Base-by-base conservation (phyloP, 805 yeast genomes). In the Isabelozyma rhagii region DNA sequence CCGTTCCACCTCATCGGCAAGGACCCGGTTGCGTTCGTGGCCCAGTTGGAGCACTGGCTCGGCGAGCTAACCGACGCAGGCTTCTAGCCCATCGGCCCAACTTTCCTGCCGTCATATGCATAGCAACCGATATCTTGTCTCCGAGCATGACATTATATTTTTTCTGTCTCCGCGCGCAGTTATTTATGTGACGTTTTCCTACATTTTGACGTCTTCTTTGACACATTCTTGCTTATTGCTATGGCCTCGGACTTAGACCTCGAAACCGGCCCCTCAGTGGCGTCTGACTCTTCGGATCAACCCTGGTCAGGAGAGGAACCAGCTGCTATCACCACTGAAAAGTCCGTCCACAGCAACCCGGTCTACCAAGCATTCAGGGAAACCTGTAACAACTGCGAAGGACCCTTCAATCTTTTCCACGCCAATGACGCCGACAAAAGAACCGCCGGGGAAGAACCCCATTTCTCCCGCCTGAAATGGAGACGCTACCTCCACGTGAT, bases 1-100 rank as follows among this genome's bases (percentile, higher is more conserved):
- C 78, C 78, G 0, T 45, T 55, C 3, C 49, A 52, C 9, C 48
- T 68, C 7, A 60, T 71, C 5, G 74, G 75, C 8, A 60, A 58
- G 34, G 63, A 67, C 44, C 53, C 67, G 7, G 47, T 50, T 8
- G 53, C 38, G 3, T 67, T 60, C 50, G 47, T 69, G 11, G 46
- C 25, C 7, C 38, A 34, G 29, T 47, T 62, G 5, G 50, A 51
- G 9, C 6, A 40, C 15, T 62, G 66, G 66, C 39, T 51, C n/a
- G 25, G 25, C 25, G 25, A 21, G 2, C 25, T 21, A 21, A 21
- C 25, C 25, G 25, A 21, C 25, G 25, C 25, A 21, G 25, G 25
- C 25, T 21, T 21, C 25, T 21, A 21, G 25, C 25, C 25, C 25
- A 21, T 21, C 25, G 25, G 25, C 25, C 25, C 25, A 21, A 21